Percentiles rank a stretch among this genome's conserved stretches.
Conservation (phyloP, 2,329 filamentous ascomycete species). For the Clonostachys rhizophaga region DNA sequence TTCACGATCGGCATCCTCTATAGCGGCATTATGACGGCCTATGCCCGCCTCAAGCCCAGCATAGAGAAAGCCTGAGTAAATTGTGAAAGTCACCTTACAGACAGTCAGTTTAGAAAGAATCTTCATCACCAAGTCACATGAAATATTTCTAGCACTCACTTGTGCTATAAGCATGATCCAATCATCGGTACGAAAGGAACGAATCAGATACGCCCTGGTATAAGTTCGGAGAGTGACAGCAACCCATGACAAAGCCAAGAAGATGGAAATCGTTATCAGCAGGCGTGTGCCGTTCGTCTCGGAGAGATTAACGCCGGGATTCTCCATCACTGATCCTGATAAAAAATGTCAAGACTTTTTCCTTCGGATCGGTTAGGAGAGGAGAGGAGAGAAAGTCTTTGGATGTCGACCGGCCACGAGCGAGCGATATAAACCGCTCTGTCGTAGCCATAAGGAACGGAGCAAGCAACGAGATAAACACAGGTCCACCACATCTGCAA, state of each 20-base stretch:
- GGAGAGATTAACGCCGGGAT: slow-evolving; percentile 17
- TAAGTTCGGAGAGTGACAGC: slow-evolving; percentile 37
- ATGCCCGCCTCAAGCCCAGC: slow-evolving; percentile 35
- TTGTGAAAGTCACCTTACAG: slow-evolving; percentile 2
- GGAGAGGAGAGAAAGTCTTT: no score
- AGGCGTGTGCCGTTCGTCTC: slow-evolving; percentile 32
- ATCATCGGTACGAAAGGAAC: slow-evolving; percentile 42
- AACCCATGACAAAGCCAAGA: slow-evolving; percentile 34
- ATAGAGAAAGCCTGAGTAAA: slow-evolving; percentile 1
- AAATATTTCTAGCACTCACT: slow-evolving; percentile 18
- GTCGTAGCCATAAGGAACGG: no score
- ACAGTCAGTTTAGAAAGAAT: neutral
- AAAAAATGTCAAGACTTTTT: no score
- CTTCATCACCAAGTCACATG: neutral
- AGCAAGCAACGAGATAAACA: no score
- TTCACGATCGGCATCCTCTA: slow-evolving; percentile 28
- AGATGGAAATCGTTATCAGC: slow-evolving; percentile 24
- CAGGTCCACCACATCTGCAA: no score
- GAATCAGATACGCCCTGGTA: slow-evolving; percentile 35
- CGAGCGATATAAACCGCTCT: no score
- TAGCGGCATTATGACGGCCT: slow-evolving; percentile 40
- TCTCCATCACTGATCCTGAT: neutral
- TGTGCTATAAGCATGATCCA: slow-evolving; percentile 47
- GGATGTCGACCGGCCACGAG: no score
- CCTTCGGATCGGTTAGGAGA: no score